phyloP scores from a whole-genome alignment of 768 basidiomycete species.

The Termitomyces sp. region DNA sequence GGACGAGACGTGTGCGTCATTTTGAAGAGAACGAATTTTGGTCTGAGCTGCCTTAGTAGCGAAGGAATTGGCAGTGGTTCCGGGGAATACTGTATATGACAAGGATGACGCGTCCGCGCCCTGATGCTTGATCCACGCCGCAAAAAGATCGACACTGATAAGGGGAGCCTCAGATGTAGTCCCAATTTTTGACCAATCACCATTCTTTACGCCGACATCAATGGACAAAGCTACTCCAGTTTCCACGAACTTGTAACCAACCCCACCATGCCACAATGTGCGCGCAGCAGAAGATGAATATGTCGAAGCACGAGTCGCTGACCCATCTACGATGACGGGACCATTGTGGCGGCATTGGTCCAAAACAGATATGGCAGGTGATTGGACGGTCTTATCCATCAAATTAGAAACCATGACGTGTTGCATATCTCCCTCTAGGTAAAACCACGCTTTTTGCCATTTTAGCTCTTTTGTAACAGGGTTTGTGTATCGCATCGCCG shows the following conservation, averaged over 20 bases:
- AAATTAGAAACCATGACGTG: slow-evolving; percentile 57
- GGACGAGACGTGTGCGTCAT: slow-evolving; percentile 34
- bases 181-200: slow-evolving; percentile 60
- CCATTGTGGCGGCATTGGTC: slow-evolving; percentile 55
- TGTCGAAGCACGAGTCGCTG: neutral
- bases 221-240: slow-evolving; percentile 35
- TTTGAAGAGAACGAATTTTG: slow-evolving; percentile 25
- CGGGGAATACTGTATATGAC: slow-evolving; percentile 40
- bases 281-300: slow-evolving; percentile 14
- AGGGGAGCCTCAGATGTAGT: slow-evolving; percentile 56
- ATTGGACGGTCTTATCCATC: slow-evolving; percentile 32
- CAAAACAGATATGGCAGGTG: slow-evolving; percentile 55
- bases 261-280: slow-evolving; percentile 59
- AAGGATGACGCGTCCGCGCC: slow-evolving; percentile 17
- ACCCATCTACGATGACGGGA: slow-evolving; percentile 39
- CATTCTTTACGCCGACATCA: slow-evolving; percentile 40
- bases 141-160: slow-evolving; percentile 44
- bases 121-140: slow-evolving; percentile 35
- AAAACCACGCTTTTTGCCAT: slow-evolving; percentile 76
- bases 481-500: slow-evolving; percentile 66
- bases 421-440: slow-evolving; percentile 58
- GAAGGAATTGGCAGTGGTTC: slow-evolving; percentile 25
- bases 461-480: slow-evolving; percentile 47
- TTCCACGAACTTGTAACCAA: slow-evolving; percentile 42
- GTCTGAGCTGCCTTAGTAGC: slow-evolving; percentile 16